A percentile compares a stretch with the other conserved stretches of the same genome.
Evolutionary conservation across 306 rosid genomes (phyloP).

Genomic region (Sechiopsis laciniata): DNA sequence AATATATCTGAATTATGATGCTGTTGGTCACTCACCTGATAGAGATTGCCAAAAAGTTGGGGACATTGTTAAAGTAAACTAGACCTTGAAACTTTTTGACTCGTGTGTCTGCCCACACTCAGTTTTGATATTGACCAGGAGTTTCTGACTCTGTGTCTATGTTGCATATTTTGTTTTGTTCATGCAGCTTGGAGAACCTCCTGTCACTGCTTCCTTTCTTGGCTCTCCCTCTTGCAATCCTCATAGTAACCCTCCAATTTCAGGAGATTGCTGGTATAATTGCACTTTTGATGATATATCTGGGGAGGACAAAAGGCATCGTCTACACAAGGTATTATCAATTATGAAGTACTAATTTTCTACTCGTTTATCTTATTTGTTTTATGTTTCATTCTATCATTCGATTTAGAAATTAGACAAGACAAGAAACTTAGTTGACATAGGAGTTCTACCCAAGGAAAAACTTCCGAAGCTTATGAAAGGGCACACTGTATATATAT

Average conservation of each 20-base stretch:
- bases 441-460: neutral
- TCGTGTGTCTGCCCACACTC: neutral
- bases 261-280: constrained; percentile 97
- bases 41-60: constrained; percentile 82
- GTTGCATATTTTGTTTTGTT: constrained; percentile 17
- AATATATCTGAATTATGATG: constrained; percentile 92
- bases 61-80: constrained; percentile 72
- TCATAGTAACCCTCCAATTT: constrained; percentile 62
- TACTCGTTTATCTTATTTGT: neutral
- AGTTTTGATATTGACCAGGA: constrained; percentile 16
- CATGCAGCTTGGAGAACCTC: constrained; percentile 88
- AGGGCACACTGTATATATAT: neutral
- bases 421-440: neutral
- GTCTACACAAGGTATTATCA: constrained; percentile 68
- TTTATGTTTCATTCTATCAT: constrained; percentile 18
- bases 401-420: neutral
- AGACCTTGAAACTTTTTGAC: constrained; percentile 16
- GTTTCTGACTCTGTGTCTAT: constrained; percentile 24
- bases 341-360: neutral
- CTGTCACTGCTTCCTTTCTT: constrained; percentile 37
- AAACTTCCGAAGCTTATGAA: neutral
- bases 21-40: constrained; percentile 91
- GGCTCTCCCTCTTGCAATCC: constrained; percentile 77
- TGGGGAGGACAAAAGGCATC: constrained; percentile 70
- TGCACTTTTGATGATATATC: constrained; percentile 90